These are phyloP conservation scores for Thermothielavioides terrestris DNA, from an alignment of 495 filamentous ascomycete genomes.

Conservation along the genomic window DNA sequence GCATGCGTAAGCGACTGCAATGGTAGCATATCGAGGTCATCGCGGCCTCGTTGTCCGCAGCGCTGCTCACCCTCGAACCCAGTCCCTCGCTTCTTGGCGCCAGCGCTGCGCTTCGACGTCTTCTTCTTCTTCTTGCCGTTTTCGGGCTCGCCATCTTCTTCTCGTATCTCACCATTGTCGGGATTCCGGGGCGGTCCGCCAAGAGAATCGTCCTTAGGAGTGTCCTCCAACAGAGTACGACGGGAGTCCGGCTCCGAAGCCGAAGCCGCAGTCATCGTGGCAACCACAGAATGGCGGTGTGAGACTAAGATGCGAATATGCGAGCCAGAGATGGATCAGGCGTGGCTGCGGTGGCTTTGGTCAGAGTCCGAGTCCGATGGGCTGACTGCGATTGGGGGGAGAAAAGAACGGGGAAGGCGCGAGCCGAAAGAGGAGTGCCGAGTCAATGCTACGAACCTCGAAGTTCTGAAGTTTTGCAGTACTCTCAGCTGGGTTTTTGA, in stretches of 20 bases:
- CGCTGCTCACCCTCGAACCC: constrained; percentile 38
- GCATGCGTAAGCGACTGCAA: background rate
- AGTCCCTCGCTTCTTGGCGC: constrained; percentile 26
- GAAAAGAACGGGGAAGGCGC: no score
- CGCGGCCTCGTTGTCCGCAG: background rate
- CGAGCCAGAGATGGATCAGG: no score
- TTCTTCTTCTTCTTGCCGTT: constrained; percentile 26
- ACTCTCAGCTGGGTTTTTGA: no score
- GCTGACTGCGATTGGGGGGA: no score
- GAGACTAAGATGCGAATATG: no score
- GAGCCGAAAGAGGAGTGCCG: no score
- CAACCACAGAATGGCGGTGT: background rate
- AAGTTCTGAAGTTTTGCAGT: no score
- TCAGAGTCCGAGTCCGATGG: no score
- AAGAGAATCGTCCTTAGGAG: background rate
- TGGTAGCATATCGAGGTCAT: background rate
- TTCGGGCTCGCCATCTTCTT: background rate
- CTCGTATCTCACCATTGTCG: background rate
- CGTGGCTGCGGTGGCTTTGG: background rate
- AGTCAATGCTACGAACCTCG: no score
- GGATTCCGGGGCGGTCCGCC: background rate
- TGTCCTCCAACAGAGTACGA: background rate
- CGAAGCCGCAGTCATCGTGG: constrained; percentile 5
- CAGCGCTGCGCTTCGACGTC: constrained; percentile 12
- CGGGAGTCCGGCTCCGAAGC: background rate